These are phyloP conservation scores for Coemansia sp. DNA, from an alignment of 192 early-diverging fungal species.

Conservation along the genomic window DNA sequence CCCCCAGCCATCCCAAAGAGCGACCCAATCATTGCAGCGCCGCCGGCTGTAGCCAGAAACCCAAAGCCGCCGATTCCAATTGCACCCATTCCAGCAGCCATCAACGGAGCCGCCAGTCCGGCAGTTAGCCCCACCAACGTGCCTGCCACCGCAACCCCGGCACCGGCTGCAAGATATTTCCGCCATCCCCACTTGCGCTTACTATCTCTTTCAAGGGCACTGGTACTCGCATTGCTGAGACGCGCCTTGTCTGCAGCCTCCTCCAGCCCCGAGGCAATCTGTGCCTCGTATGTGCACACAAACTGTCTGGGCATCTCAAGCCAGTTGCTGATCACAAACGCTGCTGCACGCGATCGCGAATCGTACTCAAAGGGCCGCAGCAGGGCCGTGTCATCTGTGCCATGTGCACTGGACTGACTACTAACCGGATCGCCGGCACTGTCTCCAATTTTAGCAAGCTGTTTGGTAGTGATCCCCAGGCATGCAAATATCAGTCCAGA, in stretches of 20 bases:
- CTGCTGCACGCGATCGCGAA: conserved; percentile 52
- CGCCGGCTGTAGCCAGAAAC: conserved; percentile 48
- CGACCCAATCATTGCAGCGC: conserved; percentile 52
- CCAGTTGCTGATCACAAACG: conserved; percentile 40
- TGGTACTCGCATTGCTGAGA: conserved; percentile 44
- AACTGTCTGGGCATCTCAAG: conserved; percentile 47
- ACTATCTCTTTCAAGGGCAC: conserved; percentile 26
- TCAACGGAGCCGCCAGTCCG: conserved; percentile 57
- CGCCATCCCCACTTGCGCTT: conserved; percentile 45
- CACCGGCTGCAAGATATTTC: conserved; percentile 50
- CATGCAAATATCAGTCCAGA: conserved; percentile 36
- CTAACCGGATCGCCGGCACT: neutral
- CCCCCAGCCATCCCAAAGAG: conserved; percentile 58
- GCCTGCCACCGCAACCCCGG: conserved; percentile 50
- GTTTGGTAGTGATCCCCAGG: conserved; percentile 20
- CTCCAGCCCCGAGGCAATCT: conserved; percentile 30
- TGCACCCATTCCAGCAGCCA: conserved; percentile 57
- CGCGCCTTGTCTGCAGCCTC: conserved; percentile 27
- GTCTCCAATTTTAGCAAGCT: conserved; percentile 10
- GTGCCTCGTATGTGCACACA: conserved; percentile 36
- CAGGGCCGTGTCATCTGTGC: neutral
- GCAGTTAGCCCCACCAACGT: conserved; percentile 57
- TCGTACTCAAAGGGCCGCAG: conserved; percentile 52
- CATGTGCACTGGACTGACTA: neutral
- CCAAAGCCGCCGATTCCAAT: conserved; percentile 54